Percentiles rank a stretch among this genome's conserved stretches.
Conservation (phyloP, 306 rosid genomes). For the Senna siamea region DNA sequence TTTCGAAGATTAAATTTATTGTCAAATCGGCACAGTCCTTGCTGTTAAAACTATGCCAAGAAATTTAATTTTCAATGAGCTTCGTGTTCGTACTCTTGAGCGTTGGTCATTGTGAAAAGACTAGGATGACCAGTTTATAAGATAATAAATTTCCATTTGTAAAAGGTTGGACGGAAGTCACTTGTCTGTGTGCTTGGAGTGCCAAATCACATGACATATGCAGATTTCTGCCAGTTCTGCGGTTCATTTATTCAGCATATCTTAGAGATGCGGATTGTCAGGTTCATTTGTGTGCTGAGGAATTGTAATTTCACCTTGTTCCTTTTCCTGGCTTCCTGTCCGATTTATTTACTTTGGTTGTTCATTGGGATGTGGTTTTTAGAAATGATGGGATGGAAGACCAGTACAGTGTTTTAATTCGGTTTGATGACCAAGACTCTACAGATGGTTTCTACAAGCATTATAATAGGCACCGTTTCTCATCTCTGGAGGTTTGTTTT, state of each 20-base stretch:
- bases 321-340: neutral
- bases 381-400: slow-evolving; percentile 86
- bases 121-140: neutral
- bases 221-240: slow-evolving; percentile 90
- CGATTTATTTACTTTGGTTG: neutral
- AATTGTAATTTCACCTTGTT: neutral
- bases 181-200: slow-evolving; percentile 86
- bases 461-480: slow-evolving; percentile 70
- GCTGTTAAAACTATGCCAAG: neutral
- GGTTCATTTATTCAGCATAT: slow-evolving; percentile 85
- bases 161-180: slow-evolving; percentile 79
- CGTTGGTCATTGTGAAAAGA: neutral
- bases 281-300: slow-evolving; percentile 43
- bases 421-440: slow-evolving; percentile 71
- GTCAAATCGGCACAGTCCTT: neutral
- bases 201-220: slow-evolving; percentile 96
- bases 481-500: slow-evolving; percentile 77
- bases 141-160: neutral
- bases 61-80: neutral
- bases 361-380: slow-evolving; percentile 9
- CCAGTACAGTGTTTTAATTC: slow-evolving; percentile 79
- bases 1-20: neutral
- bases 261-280: slow-evolving; percentile 90
- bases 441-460: slow-evolving; percentile 80
- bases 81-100: neutral